phyloP scores from a whole-genome alignment of 2,329 filamentous ascomycete genomes.

The Xylariales sp. region DNA sequence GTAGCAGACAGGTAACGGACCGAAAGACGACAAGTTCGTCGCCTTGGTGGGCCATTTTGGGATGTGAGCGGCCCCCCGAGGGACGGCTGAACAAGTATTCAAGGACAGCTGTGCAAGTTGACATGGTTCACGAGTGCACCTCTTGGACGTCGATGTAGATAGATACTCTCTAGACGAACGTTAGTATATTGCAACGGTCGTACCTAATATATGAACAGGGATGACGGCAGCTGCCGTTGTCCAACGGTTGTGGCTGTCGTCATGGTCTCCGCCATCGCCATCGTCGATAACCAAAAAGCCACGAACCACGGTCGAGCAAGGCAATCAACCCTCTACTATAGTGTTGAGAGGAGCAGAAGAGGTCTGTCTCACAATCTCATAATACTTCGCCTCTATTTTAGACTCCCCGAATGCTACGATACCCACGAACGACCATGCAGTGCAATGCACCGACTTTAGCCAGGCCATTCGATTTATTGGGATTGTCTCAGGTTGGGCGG shows the following conservation, averaged over 20 bases:
- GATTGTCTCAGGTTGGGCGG: slow-evolving; percentile 28
- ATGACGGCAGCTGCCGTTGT: slow-evolving; percentile 20
- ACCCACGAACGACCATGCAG: slow-evolving; percentile 18
- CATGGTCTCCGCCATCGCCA: not conserved
- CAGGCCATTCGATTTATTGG: slow-evolving; percentile 25
- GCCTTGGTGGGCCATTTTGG: not conserved
- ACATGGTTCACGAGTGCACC: slow-evolving; percentile 11
- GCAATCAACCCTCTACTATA: too few relatives aligned
- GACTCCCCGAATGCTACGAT: slow-evolving; percentile 28
- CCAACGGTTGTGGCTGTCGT: slow-evolving; percentile 12
- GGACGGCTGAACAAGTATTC: not conserved
- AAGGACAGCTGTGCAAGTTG: not conserved
- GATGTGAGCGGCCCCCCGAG: not conserved
- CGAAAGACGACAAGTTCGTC: not conserved
- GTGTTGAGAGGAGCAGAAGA: not conserved
- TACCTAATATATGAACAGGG: slow-evolving; percentile 18
- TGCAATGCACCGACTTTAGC: slow-evolving; percentile 25
- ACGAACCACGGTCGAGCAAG: slow-evolving; percentile 1
- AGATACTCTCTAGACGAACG: too few relatives aligned
- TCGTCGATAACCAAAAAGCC: not conserved
- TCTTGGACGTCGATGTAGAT: not conserved
- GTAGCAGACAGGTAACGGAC: slow-evolving; percentile 8
- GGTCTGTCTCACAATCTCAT: too few relatives aligned
- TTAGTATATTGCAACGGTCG: slow-evolving; percentile 8
- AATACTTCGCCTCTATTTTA: slow-evolving; percentile 12